Percentiles rank a stretch among this genome's conserved stretches.
phyloP scores from a whole-genome alignment of 2,329 filamentous ascomycete species.

The Dactylellina drechsleri region DNA sequence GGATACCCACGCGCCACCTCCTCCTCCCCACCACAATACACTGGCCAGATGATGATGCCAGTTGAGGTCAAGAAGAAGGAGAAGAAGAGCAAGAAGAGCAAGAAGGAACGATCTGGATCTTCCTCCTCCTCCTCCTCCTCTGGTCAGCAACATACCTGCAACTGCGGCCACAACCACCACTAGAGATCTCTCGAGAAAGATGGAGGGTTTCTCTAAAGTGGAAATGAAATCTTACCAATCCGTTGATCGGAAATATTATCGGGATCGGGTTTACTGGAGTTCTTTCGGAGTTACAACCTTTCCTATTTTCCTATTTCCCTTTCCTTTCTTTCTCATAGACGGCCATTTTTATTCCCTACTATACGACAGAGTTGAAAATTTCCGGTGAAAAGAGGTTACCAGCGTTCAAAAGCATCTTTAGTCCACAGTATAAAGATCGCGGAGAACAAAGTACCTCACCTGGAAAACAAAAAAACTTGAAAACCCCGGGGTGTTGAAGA shows the following conservation, averaged over 20 bases:
- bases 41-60: constrained; percentile 6
- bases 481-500: constrained; percentile 14
- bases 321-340: constrained; percentile 16
- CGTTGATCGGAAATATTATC: constrained; percentile 24
- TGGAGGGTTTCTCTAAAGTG: too few relatives aligned
- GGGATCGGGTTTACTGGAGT: not conserved
- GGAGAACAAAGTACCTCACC: not conserved
- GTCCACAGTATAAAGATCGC: constrained; percentile 45
- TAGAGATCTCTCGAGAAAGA: constrained; percentile 16
- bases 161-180: constrained; percentile 33
- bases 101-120: constrained; percentile 51
- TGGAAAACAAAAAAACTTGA: constrained; percentile 48
- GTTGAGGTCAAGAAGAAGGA: constrained; percentile 32
- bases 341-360: constrained; percentile 5
- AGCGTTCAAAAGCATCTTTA: constrained; percentile 22
- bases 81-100: constrained; percentile 49
- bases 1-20: constrained; percentile 14
- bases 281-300: constrained; percentile 28
- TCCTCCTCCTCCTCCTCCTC: constrained; percentile 28
- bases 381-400: constrained; percentile 6
- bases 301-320: constrained; percentile 27
- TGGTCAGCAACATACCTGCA: constrained; percentile 34
- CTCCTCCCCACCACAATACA: constrained; percentile 29
- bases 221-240: not conserved
- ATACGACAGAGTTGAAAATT: constrained; percentile 50